Conservation (phyloP, 371 early-diverging fungal species). For the Lichtheimia ornata region DNA sequence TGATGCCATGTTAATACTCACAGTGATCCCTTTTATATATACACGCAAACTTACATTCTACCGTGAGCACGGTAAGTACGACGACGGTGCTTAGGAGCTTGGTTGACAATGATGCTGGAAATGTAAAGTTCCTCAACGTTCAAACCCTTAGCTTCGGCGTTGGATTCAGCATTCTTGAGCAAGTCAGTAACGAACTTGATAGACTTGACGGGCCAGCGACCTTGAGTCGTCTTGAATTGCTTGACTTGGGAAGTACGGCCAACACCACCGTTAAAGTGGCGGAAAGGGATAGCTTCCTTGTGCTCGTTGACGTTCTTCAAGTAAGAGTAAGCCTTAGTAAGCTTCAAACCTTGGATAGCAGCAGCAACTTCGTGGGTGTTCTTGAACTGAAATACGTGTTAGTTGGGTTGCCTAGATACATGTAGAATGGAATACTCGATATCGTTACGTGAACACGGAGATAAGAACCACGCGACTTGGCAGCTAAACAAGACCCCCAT, state of each 20-base stretch:
- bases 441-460: constrained; percentile 88
- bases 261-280: constrained; percentile 95
- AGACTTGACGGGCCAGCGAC: constrained; percentile 98
- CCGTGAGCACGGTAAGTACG: constrained; percentile 99
- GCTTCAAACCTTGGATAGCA: constrained; percentile 93
- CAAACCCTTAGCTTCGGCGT: constrained; percentile 96
- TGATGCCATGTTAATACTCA: background rate
- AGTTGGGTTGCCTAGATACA: constrained; percentile 19
- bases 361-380: constrained; percentile 98
- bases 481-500: constrained; percentile 54
- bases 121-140: constrained; percentile 85
- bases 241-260: constrained; percentile 98
- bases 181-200: constrained; percentile 89
- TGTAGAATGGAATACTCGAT: constrained; percentile 8
- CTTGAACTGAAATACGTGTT: constrained; percentile 61
- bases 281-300: constrained; percentile 98
- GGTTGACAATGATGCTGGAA: constrained; percentile 97
- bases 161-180: constrained; percentile 94
- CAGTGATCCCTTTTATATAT: background rate
- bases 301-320: constrained; percentile 92
- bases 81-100: constrained; percentile 98
- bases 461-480: constrained; percentile 94
- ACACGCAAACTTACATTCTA: constrained; percentile 53
- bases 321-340: constrained; percentile 93
- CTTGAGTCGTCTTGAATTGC: constrained; percentile 88